Evolutionary conservation across 2,329 filamentous ascomycete genomes (phyloP).

Genomic region (Zasmidium citrigriseum): DNA sequence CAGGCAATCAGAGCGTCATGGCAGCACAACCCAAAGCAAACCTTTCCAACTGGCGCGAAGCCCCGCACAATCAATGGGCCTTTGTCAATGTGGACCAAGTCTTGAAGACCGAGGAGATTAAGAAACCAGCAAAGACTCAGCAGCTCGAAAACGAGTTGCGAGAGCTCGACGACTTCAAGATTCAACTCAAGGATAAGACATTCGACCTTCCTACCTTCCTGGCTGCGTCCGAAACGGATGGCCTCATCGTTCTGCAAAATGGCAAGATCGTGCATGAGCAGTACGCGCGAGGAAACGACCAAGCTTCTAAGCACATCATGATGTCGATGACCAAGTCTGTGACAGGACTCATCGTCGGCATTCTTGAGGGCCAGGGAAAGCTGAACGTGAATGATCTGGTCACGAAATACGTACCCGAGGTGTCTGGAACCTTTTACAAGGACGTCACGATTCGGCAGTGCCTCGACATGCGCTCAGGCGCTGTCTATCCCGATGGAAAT

Average conservation of each 20-base stretch:
- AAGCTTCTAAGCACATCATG: slow-evolving; percentile 24
- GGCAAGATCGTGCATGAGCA: slow-evolving; percentile 23
- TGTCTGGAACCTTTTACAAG: slow-evolving; percentile 13
- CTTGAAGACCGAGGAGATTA: slow-evolving; percentile 16
- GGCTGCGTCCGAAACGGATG: slow-evolving; percentile 20
- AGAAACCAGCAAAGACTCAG: slow-evolving; percentile 6
- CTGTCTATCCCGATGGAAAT: slow-evolving; percentile 18
- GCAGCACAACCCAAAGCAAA: slow-evolving; percentile 1
- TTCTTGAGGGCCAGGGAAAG: slow-evolving; percentile 21
- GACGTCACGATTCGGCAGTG: slow-evolving; percentile 23
- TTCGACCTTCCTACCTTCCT: slow-evolving; percentile 18
- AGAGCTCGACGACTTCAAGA: slow-evolving; percentile 16
- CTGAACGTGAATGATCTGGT: slow-evolving; percentile 19
- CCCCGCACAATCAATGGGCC: slow-evolving; percentile 21
- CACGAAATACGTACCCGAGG: slow-evolving; percentile 23
- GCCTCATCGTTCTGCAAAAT: slow-evolving; percentile 26
- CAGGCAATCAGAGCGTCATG: not conserved
- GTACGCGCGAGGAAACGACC: slow-evolving; percentile 22
- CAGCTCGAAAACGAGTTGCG: not conserved
- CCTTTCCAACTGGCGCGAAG: slow-evolving; percentile 25
- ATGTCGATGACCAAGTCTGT: slow-evolving; percentile 29
- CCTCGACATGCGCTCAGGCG: slow-evolving; percentile 27
- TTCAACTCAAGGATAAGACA: slow-evolving; percentile 10
- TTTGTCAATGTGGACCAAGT: slow-evolving; percentile 28
- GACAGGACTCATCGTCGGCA: slow-evolving; percentile 23